phyloP scores from a whole-genome alignment of 2,329 filamentous ascomycete genomes.

The Microsporum ferrugineum region DNA sequence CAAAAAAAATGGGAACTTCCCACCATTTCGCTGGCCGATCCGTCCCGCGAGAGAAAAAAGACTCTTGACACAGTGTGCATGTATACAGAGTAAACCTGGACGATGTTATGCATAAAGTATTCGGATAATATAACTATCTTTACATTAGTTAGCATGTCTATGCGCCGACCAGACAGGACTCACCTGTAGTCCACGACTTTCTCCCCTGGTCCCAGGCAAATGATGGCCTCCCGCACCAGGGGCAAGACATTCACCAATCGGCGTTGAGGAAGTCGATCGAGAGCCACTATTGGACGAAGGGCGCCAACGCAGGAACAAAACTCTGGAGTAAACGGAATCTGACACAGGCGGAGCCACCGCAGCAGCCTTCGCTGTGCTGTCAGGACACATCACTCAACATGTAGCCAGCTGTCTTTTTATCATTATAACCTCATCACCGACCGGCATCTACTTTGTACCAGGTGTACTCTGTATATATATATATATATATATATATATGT shows the following conservation, averaged over 20 bases:
- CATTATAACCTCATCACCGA: no score
- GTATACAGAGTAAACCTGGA: background rate
- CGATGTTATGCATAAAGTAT: background rate
- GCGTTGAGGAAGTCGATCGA: background rate
- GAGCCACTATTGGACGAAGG: background rate
- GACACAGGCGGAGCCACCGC: no score
- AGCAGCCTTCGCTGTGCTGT: no score
- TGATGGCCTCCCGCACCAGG: background rate
- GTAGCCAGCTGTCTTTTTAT: background rate
- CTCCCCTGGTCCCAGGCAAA: background rate
- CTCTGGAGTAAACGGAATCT: background rate
- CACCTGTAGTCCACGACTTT: background rate
- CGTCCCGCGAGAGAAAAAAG: background rate
- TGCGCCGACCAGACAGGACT: background rate
- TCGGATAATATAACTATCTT: background rate
- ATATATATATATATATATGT: no score
- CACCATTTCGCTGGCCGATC: background rate
- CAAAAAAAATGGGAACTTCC: background rate
- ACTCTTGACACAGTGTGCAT: background rate
- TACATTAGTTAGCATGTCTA: background rate
- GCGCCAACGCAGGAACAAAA: background rate
- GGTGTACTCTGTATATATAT: no score
- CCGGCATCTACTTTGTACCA: background rate
- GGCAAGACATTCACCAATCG: background rate
- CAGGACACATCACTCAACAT: background rate